Evolutionary conservation across 345 rosid genomes (phyloP).

Genomic region (Luvunga scandens): DNA sequence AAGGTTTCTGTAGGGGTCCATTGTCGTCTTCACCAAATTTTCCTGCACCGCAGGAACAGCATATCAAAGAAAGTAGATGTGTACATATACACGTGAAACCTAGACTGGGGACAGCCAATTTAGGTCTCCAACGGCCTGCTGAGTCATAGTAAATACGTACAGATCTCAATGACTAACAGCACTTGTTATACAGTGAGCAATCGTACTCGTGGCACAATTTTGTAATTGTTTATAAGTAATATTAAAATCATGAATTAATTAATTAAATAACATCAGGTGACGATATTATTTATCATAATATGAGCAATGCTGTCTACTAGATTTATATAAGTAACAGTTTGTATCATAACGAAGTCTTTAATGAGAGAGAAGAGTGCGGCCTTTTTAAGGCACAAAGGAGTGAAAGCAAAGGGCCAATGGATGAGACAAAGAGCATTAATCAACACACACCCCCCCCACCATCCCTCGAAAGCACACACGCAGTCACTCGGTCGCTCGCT

Average conservation of each 20-base stretch:
- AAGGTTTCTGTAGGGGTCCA: neutral
- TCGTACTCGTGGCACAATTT: neutral
- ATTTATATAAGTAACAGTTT: too few relatives aligned
- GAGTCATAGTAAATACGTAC: neutral
- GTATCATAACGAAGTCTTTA: too few relatives aligned
- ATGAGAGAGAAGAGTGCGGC: neutral
- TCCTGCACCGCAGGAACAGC: slow-evolving; percentile 37
- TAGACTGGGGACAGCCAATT: slow-evolving; percentile 5
- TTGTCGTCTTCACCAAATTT: slow-evolving; percentile 21
- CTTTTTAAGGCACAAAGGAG: neutral
- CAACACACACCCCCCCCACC: slow-evolving; percentile 3
- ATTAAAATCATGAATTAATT: neutral
- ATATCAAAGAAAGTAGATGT: neutral
- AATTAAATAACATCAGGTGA: too few relatives aligned
- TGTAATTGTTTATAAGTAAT: too few relatives aligned
- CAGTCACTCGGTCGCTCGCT: neutral
- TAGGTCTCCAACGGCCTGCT: slow-evolving; percentile 11
- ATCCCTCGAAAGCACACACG: neutral
- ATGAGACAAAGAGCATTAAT: slow-evolving; percentile 35
- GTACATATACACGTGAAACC: slow-evolving; percentile 19
- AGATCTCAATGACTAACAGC: too few relatives aligned
- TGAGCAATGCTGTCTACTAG: neutral
- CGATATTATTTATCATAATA: too few relatives aligned
- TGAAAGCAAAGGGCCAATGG: slow-evolving; percentile 19
- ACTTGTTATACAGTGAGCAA: too few relatives aligned